A percentile compares a stretch with the other conserved stretches of the same genome.
phyloP scores from a whole-genome alignment of 2,329 filamentous ascomycete species.

The Cladosporium halotolerans region DNA sequence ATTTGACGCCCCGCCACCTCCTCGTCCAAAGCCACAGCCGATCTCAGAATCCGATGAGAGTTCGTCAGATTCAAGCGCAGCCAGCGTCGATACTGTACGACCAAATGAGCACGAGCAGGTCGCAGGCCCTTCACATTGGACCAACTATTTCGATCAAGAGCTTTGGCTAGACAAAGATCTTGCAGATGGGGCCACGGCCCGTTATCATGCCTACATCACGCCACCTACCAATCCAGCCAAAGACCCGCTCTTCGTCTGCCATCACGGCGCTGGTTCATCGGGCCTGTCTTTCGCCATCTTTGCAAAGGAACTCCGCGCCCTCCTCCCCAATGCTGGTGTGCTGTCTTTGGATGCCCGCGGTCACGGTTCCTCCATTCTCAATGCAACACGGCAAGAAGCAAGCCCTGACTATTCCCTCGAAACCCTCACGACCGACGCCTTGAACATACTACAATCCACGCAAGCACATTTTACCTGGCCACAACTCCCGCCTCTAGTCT shows the following conservation, averaged over 20 bases:
- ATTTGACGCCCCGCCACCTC: slow-evolving; percentile 1
- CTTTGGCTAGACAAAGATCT: slow-evolving; percentile 58
- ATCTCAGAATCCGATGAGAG: slow-evolving; percentile 4
- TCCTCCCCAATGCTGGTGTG: slow-evolving; percentile 72
- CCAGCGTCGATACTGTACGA: slow-evolving; percentile 58
- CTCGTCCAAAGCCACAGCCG: neutral
- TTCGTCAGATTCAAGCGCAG: slow-evolving; percentile 80
- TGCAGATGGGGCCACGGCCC: slow-evolving; percentile 42
- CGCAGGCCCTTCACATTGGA: slow-evolving; percentile 71
- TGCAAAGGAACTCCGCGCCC: slow-evolving; percentile 67
- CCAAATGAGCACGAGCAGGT: slow-evolving; percentile 31
- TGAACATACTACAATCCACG: slow-evolving; percentile 61
- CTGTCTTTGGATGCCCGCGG: slow-evolving; percentile 80
- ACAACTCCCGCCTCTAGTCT: slow-evolving; percentile 64
- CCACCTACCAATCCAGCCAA: slow-evolving; percentile 57
- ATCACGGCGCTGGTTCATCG: slow-evolving; percentile 91
- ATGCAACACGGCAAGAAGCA: slow-evolving; percentile 31
- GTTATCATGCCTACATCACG: slow-evolving; percentile 81
- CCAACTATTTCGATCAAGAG: slow-evolving; percentile 84
- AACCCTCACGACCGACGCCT: slow-evolving; percentile 67
- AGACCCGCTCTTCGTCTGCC: slow-evolving; percentile 82
- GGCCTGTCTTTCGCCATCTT: slow-evolving; percentile 86
- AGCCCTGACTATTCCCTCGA: slow-evolving; percentile 62
- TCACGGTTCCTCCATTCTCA: slow-evolving; percentile 67
- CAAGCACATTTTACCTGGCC: slow-evolving; percentile 65